Evolutionary conservation across 441 rosid species (phyloP).

Genomic region (Adansonia rubrostipa): DNA sequence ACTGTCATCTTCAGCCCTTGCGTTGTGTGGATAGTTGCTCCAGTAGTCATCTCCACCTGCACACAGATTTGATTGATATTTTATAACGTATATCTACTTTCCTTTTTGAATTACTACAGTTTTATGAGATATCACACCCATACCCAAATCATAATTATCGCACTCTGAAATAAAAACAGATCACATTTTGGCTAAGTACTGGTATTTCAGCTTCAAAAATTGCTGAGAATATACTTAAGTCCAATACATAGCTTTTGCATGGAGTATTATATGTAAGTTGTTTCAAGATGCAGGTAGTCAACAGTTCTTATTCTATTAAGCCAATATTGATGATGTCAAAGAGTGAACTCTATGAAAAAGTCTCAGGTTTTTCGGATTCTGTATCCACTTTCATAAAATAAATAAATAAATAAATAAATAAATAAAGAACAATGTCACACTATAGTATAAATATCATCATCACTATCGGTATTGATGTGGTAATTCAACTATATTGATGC

Average conservation of each 20-base stretch:
- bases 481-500: background rate
- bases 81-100: background rate
- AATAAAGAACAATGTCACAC: background rate
- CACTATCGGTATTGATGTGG: background rate
- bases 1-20: slow-evolving; percentile 79
- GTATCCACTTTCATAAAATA: background rate
- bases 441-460: background rate
- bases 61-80: slow-evolving; percentile 11
- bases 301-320: background rate
- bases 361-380: background rate
- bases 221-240: background rate
- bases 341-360: background rate
- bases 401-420: background rate
- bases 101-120: background rate
- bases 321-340: background rate
- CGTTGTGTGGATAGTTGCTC: slow-evolving; percentile 98
- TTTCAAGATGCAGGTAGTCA: background rate
- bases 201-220: background rate
- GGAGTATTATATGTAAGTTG: slow-evolving; percentile 1
- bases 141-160: background rate
- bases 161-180: background rate
- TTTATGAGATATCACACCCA: background rate
- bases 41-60: slow-evolving; percentile 97
- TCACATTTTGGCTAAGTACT: slow-evolving; percentile 4
- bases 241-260: background rate